These are phyloP conservation scores for Botrytis elliptica DNA, from an alignment of 2,329 filamentous ascomycete species.

Conservation along the genomic window DNA sequence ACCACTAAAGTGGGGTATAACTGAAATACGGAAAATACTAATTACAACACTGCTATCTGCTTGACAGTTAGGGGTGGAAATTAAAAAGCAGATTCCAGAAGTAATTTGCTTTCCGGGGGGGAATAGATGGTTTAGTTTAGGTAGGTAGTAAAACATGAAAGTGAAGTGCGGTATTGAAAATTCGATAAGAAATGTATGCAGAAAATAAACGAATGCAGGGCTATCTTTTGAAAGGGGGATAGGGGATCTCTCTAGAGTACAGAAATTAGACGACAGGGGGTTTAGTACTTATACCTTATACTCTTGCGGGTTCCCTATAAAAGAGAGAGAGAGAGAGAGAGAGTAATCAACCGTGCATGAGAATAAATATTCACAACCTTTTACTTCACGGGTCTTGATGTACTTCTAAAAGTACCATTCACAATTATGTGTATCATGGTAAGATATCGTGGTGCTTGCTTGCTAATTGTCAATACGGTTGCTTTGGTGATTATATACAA, in stretches of 20 bases:
- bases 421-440: too few species aligned
- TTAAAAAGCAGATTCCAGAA: background rate
- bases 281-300: background rate
- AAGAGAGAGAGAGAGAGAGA: too few species aligned
- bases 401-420: too few species aligned
- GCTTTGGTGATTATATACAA: too few species aligned
- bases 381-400: too few species aligned
- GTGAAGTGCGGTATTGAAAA: background rate
- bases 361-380: too few species aligned
- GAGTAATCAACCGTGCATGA: too few species aligned
- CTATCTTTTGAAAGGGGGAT: background rate
- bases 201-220: background rate
- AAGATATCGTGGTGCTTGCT: too few species aligned
- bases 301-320: too few species aligned
- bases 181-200: background rate
- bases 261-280: background rate
- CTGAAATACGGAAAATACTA: too few species aligned
- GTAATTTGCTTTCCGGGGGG: fast-evolving
- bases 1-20: too few species aligned
- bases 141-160: background rate
- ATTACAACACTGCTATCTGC: background rate
- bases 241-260: background rate
- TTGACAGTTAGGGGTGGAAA: background rate
- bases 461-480: too few species aligned
- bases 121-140: background rate